Evolutionary conservation across 2,329 filamentous ascomycete genomes (phyloP).

Genomic region (Fusarium sp.): DNA sequence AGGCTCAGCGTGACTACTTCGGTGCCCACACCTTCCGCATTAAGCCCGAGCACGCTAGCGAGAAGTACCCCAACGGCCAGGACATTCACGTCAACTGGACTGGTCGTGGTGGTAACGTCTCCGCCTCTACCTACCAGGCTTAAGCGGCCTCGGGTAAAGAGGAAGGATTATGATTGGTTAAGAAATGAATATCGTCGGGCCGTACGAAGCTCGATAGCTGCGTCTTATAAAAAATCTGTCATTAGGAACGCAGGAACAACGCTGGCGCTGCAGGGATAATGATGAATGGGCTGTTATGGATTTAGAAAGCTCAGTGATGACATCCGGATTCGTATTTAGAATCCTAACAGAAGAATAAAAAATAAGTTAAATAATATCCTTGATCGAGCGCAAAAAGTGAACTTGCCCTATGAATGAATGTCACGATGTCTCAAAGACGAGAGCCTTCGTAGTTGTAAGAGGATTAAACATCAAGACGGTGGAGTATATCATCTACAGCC

Average conservation of each 20-base stretch:
- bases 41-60: slow-evolving; percentile 82
- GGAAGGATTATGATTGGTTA: slow-evolving; percentile 27
- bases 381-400: neutral
- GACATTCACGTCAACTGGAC: slow-evolving; percentile 99
- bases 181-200: slow-evolving; percentile 42
- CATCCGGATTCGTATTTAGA: slow-evolving; percentile 33
- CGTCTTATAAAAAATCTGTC: slow-evolving; percentile 41
- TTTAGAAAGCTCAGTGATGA: slow-evolving; percentile 46
- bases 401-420: neutral
- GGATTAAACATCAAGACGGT: neutral
- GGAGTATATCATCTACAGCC: neutral
- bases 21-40: slow-evolving; percentile 91
- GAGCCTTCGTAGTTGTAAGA: neutral
- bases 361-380: slow-evolving; percentile 15
- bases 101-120: slow-evolving; percentile 95
- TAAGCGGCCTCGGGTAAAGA: slow-evolving; percentile 61
- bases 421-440: neutral
- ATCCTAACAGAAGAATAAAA: slow-evolving; percentile 31
- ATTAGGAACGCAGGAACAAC: slow-evolving; percentile 42
- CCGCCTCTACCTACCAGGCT: slow-evolving; percentile 96
- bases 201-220: slow-evolving; percentile 37
- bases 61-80: slow-evolving; percentile 84
- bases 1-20: slow-evolving; percentile 99
- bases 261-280: slow-evolving; percentile 47
- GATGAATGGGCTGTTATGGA: slow-evolving; percentile 43